Evolutionary conservation across 2,329 filamentous ascomycete genomes (phyloP).

Genomic region (Claviceps maximensis): DNA sequence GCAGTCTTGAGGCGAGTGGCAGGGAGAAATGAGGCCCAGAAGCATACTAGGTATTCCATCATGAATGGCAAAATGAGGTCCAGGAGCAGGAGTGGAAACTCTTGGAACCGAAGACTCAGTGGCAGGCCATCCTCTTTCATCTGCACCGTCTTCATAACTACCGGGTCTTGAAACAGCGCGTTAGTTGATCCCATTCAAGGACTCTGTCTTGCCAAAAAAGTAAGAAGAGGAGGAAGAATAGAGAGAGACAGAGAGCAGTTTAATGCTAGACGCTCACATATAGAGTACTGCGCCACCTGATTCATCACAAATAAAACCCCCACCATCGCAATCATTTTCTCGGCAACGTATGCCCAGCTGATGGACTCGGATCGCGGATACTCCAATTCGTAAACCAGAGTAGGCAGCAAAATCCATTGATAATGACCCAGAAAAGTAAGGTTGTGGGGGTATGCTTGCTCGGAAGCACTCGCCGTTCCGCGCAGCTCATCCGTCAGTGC

Average conservation of each 20-base stretch:
- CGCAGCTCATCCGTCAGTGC: slow-evolving; percentile 50
- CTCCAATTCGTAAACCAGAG: slow-evolving; percentile 65
- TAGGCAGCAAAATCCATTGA: slow-evolving; percentile 63
- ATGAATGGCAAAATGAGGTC: slow-evolving; percentile 69
- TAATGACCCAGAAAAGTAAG: slow-evolving; percentile 51
- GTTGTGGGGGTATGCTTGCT: slow-evolving; percentile 53
- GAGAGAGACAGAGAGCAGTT: too few species aligned
- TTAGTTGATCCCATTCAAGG: background rate
- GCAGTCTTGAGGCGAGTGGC: too few species aligned
- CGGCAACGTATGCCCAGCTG: slow-evolving; percentile 61
- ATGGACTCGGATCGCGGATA: slow-evolving; percentile 57
- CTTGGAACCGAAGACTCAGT: slow-evolving; percentile 44
- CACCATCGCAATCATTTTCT: slow-evolving; percentile 57
- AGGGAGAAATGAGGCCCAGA: too few species aligned
- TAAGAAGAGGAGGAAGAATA: too few species aligned
- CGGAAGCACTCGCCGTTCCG: slow-evolving; percentile 41
- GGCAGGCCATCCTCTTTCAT: slow-evolving; percentile 56
- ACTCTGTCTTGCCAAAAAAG: too few species aligned
- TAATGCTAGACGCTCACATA: slow-evolving; percentile 38
- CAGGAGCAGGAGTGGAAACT: slow-evolving; percentile 62
- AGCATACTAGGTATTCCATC: slow-evolving; percentile 53
- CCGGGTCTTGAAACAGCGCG: slow-evolving; percentile 35
- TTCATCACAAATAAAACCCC: slow-evolving; percentile 70
- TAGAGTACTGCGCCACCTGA: slow-evolving; percentile 61
- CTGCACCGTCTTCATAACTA: slow-evolving; percentile 51